Base-by-base conservation (phyloP, 148 eudicot species). In the Rhododendron griersonianum region DNA sequence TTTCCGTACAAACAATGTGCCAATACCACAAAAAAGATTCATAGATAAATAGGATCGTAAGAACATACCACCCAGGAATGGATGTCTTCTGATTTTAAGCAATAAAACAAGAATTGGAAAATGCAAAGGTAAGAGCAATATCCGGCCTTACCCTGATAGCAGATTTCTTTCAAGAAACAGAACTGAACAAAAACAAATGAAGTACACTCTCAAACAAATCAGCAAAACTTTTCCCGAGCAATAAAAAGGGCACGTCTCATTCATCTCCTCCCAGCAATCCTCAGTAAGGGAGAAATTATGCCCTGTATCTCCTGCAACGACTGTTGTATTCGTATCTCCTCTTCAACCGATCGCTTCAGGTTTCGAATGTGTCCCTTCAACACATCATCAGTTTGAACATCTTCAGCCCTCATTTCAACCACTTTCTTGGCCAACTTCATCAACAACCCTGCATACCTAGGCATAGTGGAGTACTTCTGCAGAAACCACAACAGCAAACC, bases 231-330 rank as follows among this genome's bases (percentile, higher is more conserved):
- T 51, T 7, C 23, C 63, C 37, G 28, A 33, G 19, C 10, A 57
- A 87, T 44, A 55, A 67, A 78, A 75, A 75, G 39, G 25, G 15
- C 80, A 30, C 57, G 3, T 44, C 71, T 83, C 21, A 44, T 53
- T 87, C 80, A 94, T 88, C 94, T 90, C 87, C 92, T 94, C 78
- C 98, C 95, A 86, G 95, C 98, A 85, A 93, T 92, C 89, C 93
- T 95, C 90, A 95, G 88, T 84, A 97, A 81, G 2, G 99, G 99
- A 48, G 98, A 95, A 81, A 95, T 93, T 19, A 97, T 89, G 75
- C 99, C 99, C 87, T 95, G 98, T 79, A 97, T 91, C 90, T 97
- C 98, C 77, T 91, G 89, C 91, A 97, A 87, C 3, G 96, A 92
- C 83, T 94, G 90, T 74, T 97, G 98, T 85, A 93, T 88, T 77